These are phyloP conservation scores for Gossypium aridum DNA, from an alignment of 441 rosid species.

Conservation along the genomic window DNA sequence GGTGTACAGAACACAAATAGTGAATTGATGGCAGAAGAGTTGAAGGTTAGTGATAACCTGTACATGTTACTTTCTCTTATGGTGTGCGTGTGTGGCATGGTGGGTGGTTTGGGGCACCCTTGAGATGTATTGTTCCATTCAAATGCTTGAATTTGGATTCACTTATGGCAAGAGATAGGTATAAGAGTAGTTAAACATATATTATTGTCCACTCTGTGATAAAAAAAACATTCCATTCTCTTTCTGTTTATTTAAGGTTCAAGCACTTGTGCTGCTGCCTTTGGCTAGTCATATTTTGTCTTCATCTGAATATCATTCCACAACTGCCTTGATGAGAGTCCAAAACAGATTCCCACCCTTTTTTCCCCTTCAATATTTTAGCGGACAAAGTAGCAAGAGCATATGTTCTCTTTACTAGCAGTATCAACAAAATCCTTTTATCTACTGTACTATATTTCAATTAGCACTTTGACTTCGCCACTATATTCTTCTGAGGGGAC, in stretches of 20 bases:
- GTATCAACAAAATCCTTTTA: neutral
- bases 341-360: neutral
- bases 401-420: neutral
- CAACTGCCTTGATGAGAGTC: neutral
- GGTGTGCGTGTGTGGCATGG: neutral
- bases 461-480: neutral
- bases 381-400: neutral
- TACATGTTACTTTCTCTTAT: neutral
- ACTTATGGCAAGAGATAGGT: neutral
- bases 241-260: neutral
- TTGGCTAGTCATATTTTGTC: neutral
- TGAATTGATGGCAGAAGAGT: conserved; percentile 84
- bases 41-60: conserved; percentile 50
- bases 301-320: neutral
- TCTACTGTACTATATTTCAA: neutral
- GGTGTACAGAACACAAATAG: conserved; percentile 79
- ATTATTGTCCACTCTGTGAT: neutral
- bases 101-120: neutral
- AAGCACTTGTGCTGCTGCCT: neutral
- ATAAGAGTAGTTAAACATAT: neutral
- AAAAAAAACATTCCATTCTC: neutral
- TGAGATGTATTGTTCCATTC: neutral
- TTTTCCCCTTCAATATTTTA: neutral
- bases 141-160: neutral
- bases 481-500: neutral